Conservation (phyloP, 495 filamentous ascomycete species). For the Hypoxylon fragiforme region DNA sequence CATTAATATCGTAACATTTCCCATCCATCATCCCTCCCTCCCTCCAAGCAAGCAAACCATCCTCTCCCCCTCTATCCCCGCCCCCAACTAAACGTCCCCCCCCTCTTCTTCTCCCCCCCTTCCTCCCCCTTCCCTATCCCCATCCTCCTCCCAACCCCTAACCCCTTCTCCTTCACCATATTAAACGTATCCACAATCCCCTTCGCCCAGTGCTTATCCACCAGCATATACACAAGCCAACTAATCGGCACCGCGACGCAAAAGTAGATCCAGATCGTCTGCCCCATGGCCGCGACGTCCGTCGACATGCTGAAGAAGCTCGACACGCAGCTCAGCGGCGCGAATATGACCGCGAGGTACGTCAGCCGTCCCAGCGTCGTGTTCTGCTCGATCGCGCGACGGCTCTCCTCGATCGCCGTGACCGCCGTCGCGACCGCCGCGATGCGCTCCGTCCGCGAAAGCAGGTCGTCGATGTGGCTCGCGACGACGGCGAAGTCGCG, state of each 20-base stretch:
- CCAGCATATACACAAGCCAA: slow-evolving; percentile 16
- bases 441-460: slow-evolving; percentile 40
- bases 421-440: slow-evolving; percentile 38
- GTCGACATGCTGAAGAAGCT: slow-evolving; percentile 42
- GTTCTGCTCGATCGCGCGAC: slow-evolving; percentile 36
- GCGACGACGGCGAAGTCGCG: slow-evolving; percentile 36
- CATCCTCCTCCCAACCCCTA: neutral
- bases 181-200: slow-evolving; percentile 6
- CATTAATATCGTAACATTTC: neutral
- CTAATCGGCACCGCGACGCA: slow-evolving; percentile 29
- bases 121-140: neutral
- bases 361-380: slow-evolving; percentile 44
- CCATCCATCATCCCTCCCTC: no score
- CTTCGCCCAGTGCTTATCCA: slow-evolving; percentile 27
- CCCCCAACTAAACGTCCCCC: neutral
- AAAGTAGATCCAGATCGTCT: slow-evolving; percentile 31
- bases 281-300: slow-evolving; percentile 16
- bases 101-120: neutral
- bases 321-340: slow-evolving; percentile 46
- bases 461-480: slow-evolving; percentile 29
- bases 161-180: neutral
- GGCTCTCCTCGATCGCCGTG: slow-evolving; percentile 40
- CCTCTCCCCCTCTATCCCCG: neutral
- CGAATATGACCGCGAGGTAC: slow-evolving; percentile 49
- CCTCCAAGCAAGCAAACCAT: neutral